These are phyloP conservation scores for Gautieria morchelliformis DNA, from an alignment of 768 basidiomycete species.

Conservation along the genomic window DNA sequence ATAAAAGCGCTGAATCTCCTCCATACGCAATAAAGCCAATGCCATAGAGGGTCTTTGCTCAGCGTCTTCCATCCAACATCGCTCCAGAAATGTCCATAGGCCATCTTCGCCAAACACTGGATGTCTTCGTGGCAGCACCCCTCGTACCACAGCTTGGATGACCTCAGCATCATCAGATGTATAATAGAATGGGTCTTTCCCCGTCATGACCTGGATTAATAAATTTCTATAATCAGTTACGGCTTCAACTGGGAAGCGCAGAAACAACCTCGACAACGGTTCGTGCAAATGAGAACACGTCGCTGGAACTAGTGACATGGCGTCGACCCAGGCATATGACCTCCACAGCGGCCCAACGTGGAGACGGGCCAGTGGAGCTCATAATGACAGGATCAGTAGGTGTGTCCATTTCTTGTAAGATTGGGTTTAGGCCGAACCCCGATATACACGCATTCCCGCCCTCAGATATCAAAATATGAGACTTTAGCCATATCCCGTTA, in stretches of 20 bases:
- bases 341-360: constrained; percentile 5
- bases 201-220: not conserved
- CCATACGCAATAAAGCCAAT: constrained; percentile 1
- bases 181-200: constrained; percentile 2
- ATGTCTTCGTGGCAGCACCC: not conserved
- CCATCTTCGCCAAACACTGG: not conserved
- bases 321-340: not conserved
- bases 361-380: not conserved
- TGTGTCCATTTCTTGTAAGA: not conserved
- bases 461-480: not conserved
- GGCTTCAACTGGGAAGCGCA: not conserved
- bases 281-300: constrained; percentile 6
- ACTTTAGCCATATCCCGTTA: not conserved
- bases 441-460: not conserved
- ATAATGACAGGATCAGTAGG: not conserved
- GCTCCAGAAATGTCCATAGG: constrained; percentile 2
- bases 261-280: constrained; percentile 3
- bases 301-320: not conserved
- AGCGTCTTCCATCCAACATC: not conserved
- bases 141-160: not conserved
- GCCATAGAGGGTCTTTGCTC: constrained; percentile 1
- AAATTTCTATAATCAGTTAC: not conserved
- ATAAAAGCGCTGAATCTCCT: not conserved
- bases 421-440: constrained; percentile 4
- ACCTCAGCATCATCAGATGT: not conserved